These are phyloP conservation scores for Meira nashicola DNA, from an alignment of 1,284 basidiomycete genomes.

Conservation along the genomic window DNA sequence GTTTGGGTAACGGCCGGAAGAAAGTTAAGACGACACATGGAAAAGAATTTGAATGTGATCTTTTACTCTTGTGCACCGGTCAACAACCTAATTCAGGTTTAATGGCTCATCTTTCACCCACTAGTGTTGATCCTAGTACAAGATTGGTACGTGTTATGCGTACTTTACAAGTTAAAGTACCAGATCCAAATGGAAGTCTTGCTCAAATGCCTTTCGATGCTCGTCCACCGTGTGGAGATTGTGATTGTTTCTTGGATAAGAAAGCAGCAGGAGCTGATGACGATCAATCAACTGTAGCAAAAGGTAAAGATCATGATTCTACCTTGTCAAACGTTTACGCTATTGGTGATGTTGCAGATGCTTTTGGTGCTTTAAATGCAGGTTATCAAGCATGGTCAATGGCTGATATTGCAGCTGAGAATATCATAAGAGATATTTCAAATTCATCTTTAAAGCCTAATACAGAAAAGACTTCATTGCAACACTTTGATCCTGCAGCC, in stretches of 20 bases:
- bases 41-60: constrained; percentile 41
- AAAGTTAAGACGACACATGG: constrained; percentile 46
- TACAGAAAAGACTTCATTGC: constrained; percentile 11
- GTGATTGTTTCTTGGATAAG: constrained; percentile 52
- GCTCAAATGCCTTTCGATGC: constrained; percentile 26
- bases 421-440: constrained; percentile 42
- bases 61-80: constrained; percentile 50
- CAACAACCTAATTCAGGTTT: constrained; percentile 49
- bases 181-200: constrained; percentile 14
- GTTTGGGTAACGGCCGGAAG: constrained; percentile 33
- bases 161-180: constrained; percentile 43
- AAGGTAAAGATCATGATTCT: constrained; percentile 2
- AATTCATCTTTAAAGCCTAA: neutral
- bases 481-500: constrained; percentile 36
- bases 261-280: constrained; percentile 26
- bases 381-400: constrained; percentile 52
- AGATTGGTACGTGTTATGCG: constrained; percentile 40
- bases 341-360: constrained; percentile 49
- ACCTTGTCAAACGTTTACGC: constrained; percentile 44
- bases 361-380: constrained; percentile 50
- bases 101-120: constrained; percentile 41
- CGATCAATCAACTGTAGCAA: constrained; percentile 1
- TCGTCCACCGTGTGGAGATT: constrained; percentile 47
- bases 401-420: constrained; percentile 48
- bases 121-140: constrained; percentile 40